Percentiles rank a stretch among this genome's conserved stretches.
Evolutionary conservation across 345 rosid species (phyloP).

Genomic region (Brassica nigra): DNA sequence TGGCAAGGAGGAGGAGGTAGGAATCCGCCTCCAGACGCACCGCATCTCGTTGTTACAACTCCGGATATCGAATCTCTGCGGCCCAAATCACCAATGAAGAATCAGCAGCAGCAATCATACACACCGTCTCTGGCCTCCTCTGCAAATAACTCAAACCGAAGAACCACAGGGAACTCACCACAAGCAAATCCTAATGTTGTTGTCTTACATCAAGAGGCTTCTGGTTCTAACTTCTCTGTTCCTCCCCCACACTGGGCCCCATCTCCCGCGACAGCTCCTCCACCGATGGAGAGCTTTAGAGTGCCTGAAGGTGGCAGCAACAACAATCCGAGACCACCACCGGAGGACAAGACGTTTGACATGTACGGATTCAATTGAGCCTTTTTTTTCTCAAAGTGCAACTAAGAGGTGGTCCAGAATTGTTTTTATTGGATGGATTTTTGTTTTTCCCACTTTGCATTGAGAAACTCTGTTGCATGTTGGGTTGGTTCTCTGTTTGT

Average conservation of each 20-base stretch:
- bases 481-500: constrained; percentile 30
- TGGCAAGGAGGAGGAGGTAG: constrained; percentile 99
- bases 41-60: constrained; percentile 83
- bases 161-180: constrained; percentile 71
- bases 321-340: constrained; percentile 41
- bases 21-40: constrained; percentile 91
- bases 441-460: constrained; percentile 6
- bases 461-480: constrained; percentile 18
- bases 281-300: constrained; percentile 65
- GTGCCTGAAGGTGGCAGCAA: constrained; percentile 55
- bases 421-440: constrained; percentile 21
- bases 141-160: constrained; percentile 60
- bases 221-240: constrained; percentile 61
- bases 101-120: constrained; percentile 78
- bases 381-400: constrained; percentile 1
- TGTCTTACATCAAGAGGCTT: constrained; percentile 62
- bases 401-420: constrained; percentile 3
- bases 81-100: constrained; percentile 97
- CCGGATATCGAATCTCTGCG: constrained; percentile 87
- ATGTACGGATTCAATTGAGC: constrained; percentile 33
- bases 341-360: constrained; percentile 39
- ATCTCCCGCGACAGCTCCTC: constrained; percentile 43
- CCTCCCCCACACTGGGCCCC: constrained; percentile 49
- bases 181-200: constrained; percentile 63
- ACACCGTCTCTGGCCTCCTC: constrained; percentile 66